Base-by-base conservation (phyloP, 106 monocot species). In the Triglochin maritima region DNA sequence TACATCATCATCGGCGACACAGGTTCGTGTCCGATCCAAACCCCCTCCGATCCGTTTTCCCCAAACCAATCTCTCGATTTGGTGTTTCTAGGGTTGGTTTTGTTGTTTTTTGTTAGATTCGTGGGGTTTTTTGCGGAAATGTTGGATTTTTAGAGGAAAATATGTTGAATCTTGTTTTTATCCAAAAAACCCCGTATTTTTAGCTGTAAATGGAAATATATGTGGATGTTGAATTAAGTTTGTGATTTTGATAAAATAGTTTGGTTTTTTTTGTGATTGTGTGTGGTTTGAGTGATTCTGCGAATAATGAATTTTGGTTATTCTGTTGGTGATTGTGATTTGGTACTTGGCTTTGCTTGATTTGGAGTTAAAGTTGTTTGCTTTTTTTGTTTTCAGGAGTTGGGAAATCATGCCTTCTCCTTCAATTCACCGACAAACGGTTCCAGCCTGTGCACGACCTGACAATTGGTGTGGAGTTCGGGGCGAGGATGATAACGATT, bases 371-470 rank as follows among this genome's bases (percentile, higher is more conserved):
- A 14, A 59, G 10, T 13, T 13, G 10, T 14, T 14, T 59, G 6
- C 17, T 59, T 59, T 59, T 59, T 59, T 59, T 59, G 6, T 59
- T 57, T 69, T 44, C 75, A 90, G 95, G 95, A 6, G 95, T 95
- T 47, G 95, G 95, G 46, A 95, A 95, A 68, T 95, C 95, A 83
- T 95, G 90, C 64, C 87, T 95, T 68, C 81, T 95, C 11, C 65
- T 95, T 76, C 95, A 95, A 68, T 95, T 95, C 63, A 95, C 87
- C 0, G 95, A 90, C 75, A 90, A 90, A 79, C 71, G 90, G 4
- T 95, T 95, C 77, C 95, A 95, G 69, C 95, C 87, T 46, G 90
- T 87, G 14, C 90, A 95, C 70, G 95, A 90, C 72, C 77, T 90
- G 48, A 95, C 95, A 48, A 95, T 90, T 76, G 87, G 90, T 71